These are phyloP conservation scores for Cocos nucifera DNA, from an alignment of 176 grass and related monocot genomes.

Conservation along the genomic window DNA sequence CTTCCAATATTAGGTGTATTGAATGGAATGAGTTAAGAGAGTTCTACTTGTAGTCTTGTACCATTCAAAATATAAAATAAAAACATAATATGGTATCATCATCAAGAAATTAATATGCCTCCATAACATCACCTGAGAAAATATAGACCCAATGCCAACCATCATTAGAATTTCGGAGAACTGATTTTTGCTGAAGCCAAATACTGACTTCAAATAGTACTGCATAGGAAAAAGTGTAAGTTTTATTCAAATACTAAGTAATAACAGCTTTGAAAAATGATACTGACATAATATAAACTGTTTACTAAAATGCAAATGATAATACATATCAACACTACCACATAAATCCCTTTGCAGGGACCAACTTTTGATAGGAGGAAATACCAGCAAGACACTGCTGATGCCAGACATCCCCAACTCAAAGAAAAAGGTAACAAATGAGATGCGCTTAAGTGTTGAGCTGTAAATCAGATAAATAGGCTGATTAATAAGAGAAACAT, in stretches of 20 bases:
- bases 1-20: no score
- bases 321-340: no score
- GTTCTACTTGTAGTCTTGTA: no score
- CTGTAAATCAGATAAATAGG: conserved; percentile 16
- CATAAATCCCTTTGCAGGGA: no score
- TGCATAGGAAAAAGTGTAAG: conserved; percentile 21
- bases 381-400: conserved; percentile 64
- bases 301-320: no score
- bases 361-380: not conserved
- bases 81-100: no score
- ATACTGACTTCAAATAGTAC: conserved; percentile 82
- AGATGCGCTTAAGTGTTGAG: conserved; percentile 41
- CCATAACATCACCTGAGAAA: conserved; percentile 51
- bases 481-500: no score
- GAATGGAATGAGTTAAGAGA: no score
- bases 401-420: conserved; percentile 84
- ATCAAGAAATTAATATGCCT: not conserved
- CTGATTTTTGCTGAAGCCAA: conserved; percentile 82
- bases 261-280: no score
- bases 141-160: conserved; percentile 69
- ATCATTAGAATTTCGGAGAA: conserved; percentile 87
- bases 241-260: not conserved
- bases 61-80: no score
- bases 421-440: conserved; percentile 71
- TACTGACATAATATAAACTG: no score